These are phyloP conservation scores for Metschnikowia rubicola DNA, from an alignment of 805 yeast species.

Conservation along the genomic window DNA sequence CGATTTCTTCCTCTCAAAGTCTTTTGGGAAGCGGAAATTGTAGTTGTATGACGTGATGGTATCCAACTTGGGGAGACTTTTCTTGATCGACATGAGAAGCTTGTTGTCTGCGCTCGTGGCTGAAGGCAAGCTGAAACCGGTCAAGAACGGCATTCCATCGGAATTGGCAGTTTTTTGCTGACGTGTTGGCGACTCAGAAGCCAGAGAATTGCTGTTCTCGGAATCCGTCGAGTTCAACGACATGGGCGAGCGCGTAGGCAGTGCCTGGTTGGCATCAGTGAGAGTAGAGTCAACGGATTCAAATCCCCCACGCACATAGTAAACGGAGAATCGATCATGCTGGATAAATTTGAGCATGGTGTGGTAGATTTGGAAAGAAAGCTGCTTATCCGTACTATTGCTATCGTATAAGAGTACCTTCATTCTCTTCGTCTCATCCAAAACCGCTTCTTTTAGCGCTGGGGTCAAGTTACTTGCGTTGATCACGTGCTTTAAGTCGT, in stretches of 20 bases:
- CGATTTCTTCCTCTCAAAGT: constrained; percentile 12
- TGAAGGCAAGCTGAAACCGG: constrained; percentile 43
- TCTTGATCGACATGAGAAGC: constrained; percentile 35
- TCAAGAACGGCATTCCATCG: constrained; percentile 21
- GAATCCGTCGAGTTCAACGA: constrained; percentile 4
- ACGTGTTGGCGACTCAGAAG: background rate
- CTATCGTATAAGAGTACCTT: constrained; percentile 35
- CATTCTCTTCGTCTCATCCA: constrained; percentile 15
- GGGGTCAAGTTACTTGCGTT: constrained; percentile 28
- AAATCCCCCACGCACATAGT: constrained; percentile 30
- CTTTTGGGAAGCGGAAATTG: constrained; percentile 22
- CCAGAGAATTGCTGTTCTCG: background rate
- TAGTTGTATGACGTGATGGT: constrained; percentile 20
- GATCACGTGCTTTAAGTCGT: constrained; percentile 30
- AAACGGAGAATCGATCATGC: constrained; percentile 21
- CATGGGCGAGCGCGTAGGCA: constrained; percentile 13
- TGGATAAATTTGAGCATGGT: constrained; percentile 29
- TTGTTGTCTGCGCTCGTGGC: constrained; percentile 35
- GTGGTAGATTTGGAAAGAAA: constrained; percentile 31
- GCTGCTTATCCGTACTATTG: constrained; percentile 18
- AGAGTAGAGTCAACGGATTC: constrained; percentile 10
- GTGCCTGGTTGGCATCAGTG: constrained; percentile 6
- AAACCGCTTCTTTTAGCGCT: constrained; percentile 18
- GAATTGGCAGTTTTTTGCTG: background rate
- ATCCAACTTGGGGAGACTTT: constrained; percentile 27